These are phyloP conservation scores for Fusarium temperatum DNA, from an alignment of 2,329 filamentous ascomycete genomes.

Conservation along the genomic window DNA sequence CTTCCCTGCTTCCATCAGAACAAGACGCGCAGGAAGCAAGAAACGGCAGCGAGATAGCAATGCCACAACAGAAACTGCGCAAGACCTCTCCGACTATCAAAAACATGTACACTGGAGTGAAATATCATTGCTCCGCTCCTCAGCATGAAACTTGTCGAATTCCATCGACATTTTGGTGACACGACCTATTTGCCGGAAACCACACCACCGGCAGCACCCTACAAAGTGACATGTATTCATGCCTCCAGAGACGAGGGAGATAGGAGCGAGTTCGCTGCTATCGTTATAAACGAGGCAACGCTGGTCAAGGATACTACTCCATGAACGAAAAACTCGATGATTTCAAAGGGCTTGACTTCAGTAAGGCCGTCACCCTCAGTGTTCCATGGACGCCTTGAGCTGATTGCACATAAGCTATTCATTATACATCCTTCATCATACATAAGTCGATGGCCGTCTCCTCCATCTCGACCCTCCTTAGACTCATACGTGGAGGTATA, in stretches of 20 bases:
- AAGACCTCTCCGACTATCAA: too few relatives aligned
- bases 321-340: background rate
- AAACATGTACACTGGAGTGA: background rate
- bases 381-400: too few relatives aligned
- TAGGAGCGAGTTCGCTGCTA: background rate
- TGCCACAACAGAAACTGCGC: too few relatives aligned
- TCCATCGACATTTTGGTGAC: background rate
- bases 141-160: background rate
- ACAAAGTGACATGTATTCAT: background rate
- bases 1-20: too few relatives aligned
- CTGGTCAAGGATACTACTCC: background rate
- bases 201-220: background rate
- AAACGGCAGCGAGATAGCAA: too few relatives aligned
- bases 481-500: too few relatives aligned
- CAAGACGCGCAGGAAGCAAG: too few relatives aligned
- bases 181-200: background rate
- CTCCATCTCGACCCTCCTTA: too few relatives aligned
- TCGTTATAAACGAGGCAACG: background rate
- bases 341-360: background rate
- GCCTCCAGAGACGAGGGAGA: background rate
- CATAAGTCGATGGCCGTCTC: too few relatives aligned
- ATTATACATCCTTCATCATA: too few relatives aligned
- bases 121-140: background rate
- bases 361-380: background rate
- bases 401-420: too few relatives aligned